Evolutionary conservation across 257 asterid genomes (phyloP).

Genomic region (Cordia subcordata): DNA sequence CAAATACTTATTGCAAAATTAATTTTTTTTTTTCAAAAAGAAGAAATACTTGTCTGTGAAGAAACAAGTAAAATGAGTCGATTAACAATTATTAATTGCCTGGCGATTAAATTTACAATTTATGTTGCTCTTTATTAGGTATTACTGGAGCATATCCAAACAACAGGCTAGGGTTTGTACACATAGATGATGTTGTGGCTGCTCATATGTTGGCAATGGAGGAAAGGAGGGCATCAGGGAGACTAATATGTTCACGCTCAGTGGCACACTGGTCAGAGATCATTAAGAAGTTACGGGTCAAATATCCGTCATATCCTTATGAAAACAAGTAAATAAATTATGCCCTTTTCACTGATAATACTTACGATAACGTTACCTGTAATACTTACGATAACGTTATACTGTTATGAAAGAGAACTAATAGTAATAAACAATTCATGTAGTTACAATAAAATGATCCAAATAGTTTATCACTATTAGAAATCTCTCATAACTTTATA

Average conservation of each 20-base stretch:
- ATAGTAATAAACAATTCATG: no score
- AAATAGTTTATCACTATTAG: no score
- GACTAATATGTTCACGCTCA: constrained; percentile 67
- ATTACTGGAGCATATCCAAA: constrained; percentile 65
- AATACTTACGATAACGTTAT: no score
- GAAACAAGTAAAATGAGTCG: not conserved
- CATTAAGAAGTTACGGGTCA: constrained; percentile 53
- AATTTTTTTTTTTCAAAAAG: no score
- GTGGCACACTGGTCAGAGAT: constrained; percentile 88
- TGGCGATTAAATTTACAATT: not conserved
- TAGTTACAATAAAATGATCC: no score
- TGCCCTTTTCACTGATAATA: not conserved
- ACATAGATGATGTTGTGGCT: constrained; percentile 79
- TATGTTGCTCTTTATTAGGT: constrained; percentile 27
- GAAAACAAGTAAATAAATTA: constrained; percentile 47
- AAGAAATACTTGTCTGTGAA: no score
- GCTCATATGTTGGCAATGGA: constrained; percentile 91
- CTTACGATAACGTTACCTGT: not conserved
- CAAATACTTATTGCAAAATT: no score
- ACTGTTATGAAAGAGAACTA: no score
- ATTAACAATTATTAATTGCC: not conserved
- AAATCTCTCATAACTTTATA: no score
- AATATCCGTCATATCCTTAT: constrained; percentile 69
- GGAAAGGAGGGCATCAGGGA: constrained; percentile 61
- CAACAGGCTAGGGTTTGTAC: constrained; percentile 70